These are phyloP conservation scores for Didymella exigua DNA, from an alignment of 2,329 filamentous ascomycete genomes.

Conservation along the genomic window DNA sequence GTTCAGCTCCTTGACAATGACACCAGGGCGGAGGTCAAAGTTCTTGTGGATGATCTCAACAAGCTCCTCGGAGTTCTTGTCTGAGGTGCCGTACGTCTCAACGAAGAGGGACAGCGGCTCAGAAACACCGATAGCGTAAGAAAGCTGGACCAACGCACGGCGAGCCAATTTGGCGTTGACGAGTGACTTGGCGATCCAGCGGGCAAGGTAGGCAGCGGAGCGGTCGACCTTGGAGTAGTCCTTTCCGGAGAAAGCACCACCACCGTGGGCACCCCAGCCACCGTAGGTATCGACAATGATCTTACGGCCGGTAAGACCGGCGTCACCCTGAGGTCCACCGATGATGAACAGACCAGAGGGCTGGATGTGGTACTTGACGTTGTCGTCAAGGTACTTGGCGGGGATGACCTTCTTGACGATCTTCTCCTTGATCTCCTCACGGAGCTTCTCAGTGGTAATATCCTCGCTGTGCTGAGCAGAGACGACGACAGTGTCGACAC, in stretches of 20 bases:
- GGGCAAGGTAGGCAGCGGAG: conserved; percentile 93
- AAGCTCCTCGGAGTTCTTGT: conserved; percentile 87
- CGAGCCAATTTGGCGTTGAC: conserved; percentile 87
- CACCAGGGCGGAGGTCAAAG: conserved; percentile 97
- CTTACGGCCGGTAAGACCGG: conserved; percentile 97
- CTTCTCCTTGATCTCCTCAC: conserved; percentile 95
- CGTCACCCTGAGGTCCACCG: conserved; percentile 97
- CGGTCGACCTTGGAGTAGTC: conserved; percentile 99
- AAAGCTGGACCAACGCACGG: conserved; percentile 94
- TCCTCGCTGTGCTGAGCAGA: conserved; percentile 91
- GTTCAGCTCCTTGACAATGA: conserved; percentile 97
- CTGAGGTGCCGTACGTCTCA: conserved; percentile 94
- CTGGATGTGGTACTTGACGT: conserved; percentile 98
- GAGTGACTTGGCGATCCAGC: conserved; percentile 99
- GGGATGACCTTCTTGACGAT: conserved; percentile 96
- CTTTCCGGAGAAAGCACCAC: conserved; percentile 99
- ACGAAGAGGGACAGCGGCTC: conserved; percentile 98
- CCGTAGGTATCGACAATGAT: conserved; percentile 99
- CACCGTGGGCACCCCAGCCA: conserved; percentile 99
- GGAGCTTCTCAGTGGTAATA: conserved; percentile 88
- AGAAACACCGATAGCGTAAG: conserved; percentile 97
- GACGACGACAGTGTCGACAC: conserved; percentile 96
- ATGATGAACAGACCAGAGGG: conserved; percentile 99
- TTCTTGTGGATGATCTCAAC: conserved; percentile 93
- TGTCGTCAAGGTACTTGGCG: conserved; percentile 85